Conservation (phyloP, 257 asterid species). For the Misopates orontium region DNA sequence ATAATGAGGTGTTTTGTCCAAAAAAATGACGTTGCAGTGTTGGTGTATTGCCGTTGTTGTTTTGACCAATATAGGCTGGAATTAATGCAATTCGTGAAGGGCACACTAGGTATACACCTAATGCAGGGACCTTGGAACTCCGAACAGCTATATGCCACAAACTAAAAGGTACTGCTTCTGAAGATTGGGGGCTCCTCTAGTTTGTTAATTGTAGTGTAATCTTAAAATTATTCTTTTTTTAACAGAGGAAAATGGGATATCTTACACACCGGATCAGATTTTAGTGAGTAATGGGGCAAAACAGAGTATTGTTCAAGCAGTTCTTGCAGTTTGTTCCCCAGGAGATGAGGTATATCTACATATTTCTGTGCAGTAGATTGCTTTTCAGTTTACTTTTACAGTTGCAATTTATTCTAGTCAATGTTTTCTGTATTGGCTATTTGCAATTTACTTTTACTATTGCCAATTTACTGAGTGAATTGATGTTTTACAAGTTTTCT, state of each 20-base stretch:
- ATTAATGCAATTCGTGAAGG: constrained; percentile 89
- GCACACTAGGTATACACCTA: constrained; percentile 84
- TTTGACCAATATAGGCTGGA: constrained; percentile 64
- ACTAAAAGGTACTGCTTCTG: constrained; percentile 68
- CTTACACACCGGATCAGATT: constrained; percentile 86
- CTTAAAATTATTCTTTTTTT: constrained; percentile 15
- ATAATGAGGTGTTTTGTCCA: neutral
- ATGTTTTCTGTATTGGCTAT: neutral
- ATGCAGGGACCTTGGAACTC: constrained; percentile 88
- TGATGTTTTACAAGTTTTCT: no score
- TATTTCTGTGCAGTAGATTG: neutral
- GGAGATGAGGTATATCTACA: constrained; percentile 77
- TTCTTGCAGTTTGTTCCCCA: constrained; percentile 95
- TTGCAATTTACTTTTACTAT: neutral
- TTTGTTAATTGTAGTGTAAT: neutral
- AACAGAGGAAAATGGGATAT: constrained; percentile 86
- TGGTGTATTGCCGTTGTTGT: no score
- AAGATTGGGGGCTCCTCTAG: neutral
- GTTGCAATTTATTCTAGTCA: neutral
- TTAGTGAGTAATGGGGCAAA: constrained; percentile 97
- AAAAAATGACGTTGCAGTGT: neutral
- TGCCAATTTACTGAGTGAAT: no score
- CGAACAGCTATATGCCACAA: constrained; percentile 84
- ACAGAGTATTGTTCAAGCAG: constrained; percentile 86
- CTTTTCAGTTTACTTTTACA: neutral